A percentile compares a stretch with the other conserved stretches of the same genome.
These are phyloP conservation scores for Dothidotthia symphoricarpi DNA, from an alignment of 2,329 filamentous ascomycete species.

Conservation along the genomic window DNA sequence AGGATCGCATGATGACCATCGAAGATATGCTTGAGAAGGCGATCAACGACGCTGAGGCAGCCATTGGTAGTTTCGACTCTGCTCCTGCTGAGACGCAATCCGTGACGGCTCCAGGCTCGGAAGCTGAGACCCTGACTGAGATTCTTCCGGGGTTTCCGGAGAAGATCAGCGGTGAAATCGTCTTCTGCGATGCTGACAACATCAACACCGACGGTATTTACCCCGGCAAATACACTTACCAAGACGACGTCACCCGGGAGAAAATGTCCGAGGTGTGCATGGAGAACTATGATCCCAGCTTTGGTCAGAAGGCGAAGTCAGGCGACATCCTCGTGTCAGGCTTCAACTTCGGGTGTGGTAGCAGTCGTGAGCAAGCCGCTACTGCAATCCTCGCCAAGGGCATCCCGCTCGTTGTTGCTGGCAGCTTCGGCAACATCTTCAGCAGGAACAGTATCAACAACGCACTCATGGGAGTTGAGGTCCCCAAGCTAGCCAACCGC, in stretches of 20 bases:
- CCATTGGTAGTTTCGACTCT: conserved; percentile 52
- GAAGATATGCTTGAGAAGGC: conserved; percentile 71
- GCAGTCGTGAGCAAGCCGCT: conserved; percentile 79
- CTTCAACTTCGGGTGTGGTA: conserved; percentile 86
- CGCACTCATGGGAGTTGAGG: conserved; percentile 69
- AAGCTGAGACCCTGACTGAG: conserved; percentile 55
- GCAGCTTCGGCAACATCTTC: conserved; percentile 84
- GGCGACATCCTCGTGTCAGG: conserved; percentile 82
- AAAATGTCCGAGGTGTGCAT: conserved; percentile 89
- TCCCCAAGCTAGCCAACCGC: conserved; percentile 64
- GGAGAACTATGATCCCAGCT: conserved; percentile 84
- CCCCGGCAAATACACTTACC: conserved; percentile 87
- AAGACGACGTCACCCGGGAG: conserved; percentile 72
- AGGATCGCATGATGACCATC: conserved; percentile 64
- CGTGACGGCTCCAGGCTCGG: conserved; percentile 26
- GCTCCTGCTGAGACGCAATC: conserved; percentile 35
- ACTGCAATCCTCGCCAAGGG: conserved; percentile 80
- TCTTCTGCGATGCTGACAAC: conserved; percentile 83
- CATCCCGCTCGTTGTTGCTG: conserved; percentile 76
- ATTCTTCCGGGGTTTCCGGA: conserved; percentile 85
- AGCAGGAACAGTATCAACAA: conserved; percentile 77
- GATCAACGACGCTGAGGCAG: conserved; percentile 64
- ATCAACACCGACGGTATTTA: conserved; percentile 94
- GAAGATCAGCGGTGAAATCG: conserved; percentile 77
- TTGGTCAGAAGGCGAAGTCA: conserved; percentile 60